These are phyloP conservation scores for Gossypium aridum DNA, from an alignment of 441 rosid species.

Conservation along the genomic window DNA sequence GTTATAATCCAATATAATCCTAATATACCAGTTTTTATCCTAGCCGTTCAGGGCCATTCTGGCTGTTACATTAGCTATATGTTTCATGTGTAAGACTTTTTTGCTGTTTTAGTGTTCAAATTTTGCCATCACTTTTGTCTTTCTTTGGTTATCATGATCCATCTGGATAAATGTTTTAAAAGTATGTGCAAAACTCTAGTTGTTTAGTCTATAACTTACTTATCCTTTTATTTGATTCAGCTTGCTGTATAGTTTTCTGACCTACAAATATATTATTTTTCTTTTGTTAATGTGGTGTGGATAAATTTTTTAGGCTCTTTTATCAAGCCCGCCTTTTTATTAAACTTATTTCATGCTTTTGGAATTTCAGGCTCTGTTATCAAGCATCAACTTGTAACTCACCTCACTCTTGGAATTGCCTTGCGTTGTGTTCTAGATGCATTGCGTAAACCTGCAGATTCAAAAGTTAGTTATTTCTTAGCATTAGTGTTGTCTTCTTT, in stretches of 20 bases:
- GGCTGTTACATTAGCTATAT: background rate
- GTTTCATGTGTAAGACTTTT: background rate
- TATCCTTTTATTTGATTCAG: background rate
- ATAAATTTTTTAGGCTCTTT: background rate
- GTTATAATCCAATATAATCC: conserved; percentile 20
- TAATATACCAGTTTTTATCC: background rate
- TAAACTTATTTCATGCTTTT: conserved; percentile 1
- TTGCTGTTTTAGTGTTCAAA: conserved; percentile 6
- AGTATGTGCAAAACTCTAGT: background rate
- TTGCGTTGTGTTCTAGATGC: conserved; percentile 96
- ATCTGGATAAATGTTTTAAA: background rate
- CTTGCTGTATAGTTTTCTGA: background rate
- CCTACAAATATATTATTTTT: background rate
- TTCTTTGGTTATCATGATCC: background rate
- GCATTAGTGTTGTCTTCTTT: background rate
- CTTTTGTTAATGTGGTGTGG: background rate
- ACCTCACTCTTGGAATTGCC: conserved; percentile 89
- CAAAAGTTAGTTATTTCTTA: conserved; percentile 52
- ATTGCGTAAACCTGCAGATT: conserved; percentile 94
- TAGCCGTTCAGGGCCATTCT: background rate
- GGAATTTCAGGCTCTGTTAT: conserved; percentile 69
- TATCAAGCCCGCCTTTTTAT: background rate
- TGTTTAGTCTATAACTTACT: background rate
- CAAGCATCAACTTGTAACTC: conserved; percentile 96
- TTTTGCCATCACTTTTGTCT: background rate